Evolutionary conservation across 371 early-diverging fungal genomes (phyloP).

Genomic region (Syncephalastrum monosporum): DNA sequence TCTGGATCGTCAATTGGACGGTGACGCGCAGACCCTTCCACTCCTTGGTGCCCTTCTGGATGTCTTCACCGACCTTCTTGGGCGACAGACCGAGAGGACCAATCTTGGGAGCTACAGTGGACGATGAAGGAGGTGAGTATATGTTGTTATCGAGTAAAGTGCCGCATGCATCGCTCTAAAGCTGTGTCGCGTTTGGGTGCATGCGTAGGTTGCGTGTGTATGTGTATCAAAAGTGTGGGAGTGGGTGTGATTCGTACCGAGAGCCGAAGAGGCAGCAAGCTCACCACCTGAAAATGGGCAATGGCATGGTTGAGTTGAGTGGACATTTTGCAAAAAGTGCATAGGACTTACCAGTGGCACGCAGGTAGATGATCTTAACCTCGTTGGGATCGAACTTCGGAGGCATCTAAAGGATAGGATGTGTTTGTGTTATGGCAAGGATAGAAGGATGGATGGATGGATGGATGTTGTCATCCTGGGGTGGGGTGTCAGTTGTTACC

Average conservation of each 20-base stretch:
- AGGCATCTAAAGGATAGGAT: constrained; percentile 50
- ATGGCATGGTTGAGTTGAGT: background rate
- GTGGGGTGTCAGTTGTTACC: too few relatives aligned
- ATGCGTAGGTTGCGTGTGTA: too few relatives aligned
- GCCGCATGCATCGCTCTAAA: too few relatives aligned
- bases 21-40: constrained; percentile 99
- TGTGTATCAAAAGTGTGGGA: too few relatives aligned
- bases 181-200: too few relatives aligned
- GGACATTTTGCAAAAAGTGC: background rate
- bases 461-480: constrained; percentile 17
- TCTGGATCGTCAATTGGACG: constrained; percentile 98
- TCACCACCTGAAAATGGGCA: constrained; percentile 38
- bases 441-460: constrained; percentile 18
- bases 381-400: constrained; percentile 90
- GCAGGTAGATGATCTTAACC: constrained; percentile 92
- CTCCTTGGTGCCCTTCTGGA: constrained; percentile 99
- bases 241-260: constrained; percentile 33
- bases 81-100: constrained; percentile 99
- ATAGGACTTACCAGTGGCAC: constrained; percentile 86
- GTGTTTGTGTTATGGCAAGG: background rate
- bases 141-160: background rate
- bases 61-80: constrained; percentile 99
- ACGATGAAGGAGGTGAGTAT: background rate
- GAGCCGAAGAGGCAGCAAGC: constrained; percentile 95
- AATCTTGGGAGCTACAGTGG: constrained; percentile 81